These are phyloP conservation scores for Trichoderma sp. DNA, from an alignment of 2,329 filamentous ascomycete genomes.

Conservation along the genomic window DNA sequence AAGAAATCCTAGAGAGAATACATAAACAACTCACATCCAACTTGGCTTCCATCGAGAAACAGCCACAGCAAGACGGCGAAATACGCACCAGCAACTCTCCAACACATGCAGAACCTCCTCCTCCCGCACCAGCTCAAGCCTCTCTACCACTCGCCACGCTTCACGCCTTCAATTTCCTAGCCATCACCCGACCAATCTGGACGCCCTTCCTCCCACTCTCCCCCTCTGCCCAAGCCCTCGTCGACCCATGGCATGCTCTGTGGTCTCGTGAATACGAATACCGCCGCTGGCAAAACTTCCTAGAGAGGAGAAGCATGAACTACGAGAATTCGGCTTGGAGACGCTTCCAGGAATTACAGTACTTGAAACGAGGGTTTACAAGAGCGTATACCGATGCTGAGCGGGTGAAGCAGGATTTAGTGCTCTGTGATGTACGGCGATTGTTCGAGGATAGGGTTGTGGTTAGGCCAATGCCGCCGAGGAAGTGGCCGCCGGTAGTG, in stretches of 20 bases:
- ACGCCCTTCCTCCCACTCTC: conserved; percentile 27
- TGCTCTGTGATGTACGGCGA: conserved; percentile 20
- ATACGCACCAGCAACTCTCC: not conserved
- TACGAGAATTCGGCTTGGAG: conserved; percentile 23
- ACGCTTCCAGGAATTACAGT: conserved; percentile 24
- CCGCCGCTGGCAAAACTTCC: not conserved
- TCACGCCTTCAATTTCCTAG: conserved; percentile 31
- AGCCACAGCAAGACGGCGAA: not conserved
- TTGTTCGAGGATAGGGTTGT: conserved; percentile 16
- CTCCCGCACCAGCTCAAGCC: not conserved
- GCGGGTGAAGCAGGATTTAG: conserved; percentile 22
- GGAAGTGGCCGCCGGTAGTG: not conserved
- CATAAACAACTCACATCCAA: not conserved
- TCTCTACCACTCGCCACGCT: conserved; percentile 30
- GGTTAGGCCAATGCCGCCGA: not conserved
- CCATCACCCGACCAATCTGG: conserved; percentile 27
- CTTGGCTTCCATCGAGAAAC: not conserved
- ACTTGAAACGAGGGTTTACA: conserved; percentile 24
- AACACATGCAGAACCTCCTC: not conserved
- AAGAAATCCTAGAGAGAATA: conserved; percentile 10
- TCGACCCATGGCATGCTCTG: conserved; percentile 24
- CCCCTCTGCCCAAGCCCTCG: conserved; percentile 8
- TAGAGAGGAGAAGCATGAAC: conserved; percentile 23
- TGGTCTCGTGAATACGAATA: conserved; percentile 20
- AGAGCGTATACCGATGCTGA: conserved; percentile 26